A percentile compares a stretch with the other conserved stretches of the same genome.
phyloP scores from a whole-genome alignment of 2,329 filamentous ascomycete genomes.

The Ophiosphaerella herpotricha region DNA sequence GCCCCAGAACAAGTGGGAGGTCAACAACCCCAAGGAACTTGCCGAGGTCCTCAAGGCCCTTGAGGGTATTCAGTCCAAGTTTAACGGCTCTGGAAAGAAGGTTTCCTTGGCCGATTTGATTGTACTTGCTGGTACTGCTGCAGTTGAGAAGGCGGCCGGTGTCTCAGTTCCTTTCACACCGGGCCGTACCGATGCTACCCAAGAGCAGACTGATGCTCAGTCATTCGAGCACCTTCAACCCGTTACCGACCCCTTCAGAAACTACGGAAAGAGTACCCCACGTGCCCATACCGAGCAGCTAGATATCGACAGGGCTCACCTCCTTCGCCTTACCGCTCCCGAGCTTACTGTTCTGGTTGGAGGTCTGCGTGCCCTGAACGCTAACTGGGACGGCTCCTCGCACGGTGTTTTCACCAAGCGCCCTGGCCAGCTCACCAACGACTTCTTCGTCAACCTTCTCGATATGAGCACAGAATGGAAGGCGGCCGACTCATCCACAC shows the following conservation, averaged over 20 bases:
- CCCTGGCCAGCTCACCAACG: constrained; percentile 73
- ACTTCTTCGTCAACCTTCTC: constrained; percentile 82
- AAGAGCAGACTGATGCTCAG: constrained; percentile 71
- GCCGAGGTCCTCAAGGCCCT: constrained; percentile 64
- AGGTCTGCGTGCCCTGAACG: constrained; percentile 70
- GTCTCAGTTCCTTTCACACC: constrained; percentile 72
- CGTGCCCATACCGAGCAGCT: constrained; percentile 70
- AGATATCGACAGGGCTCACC: constrained; percentile 72
- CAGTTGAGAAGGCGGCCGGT: constrained; percentile 72
- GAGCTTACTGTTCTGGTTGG: constrained; percentile 74
- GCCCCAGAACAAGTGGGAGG: constrained; percentile 72
- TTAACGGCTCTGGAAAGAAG: constrained; percentile 69
- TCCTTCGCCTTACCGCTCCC: constrained; percentile 71
- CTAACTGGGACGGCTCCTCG: constrained; percentile 72
- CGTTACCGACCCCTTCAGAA: constrained; percentile 76
- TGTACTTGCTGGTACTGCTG: constrained; percentile 72
- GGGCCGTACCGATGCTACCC: constrained; percentile 71
- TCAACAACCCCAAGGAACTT: constrained; percentile 74
- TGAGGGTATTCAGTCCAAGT: constrained; percentile 68
- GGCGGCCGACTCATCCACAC: constrained; percentile 49
- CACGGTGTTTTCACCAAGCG: constrained; percentile 70
- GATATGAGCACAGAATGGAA: constrained; percentile 71
- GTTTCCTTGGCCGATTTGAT: constrained; percentile 80
- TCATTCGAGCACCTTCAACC: constrained; percentile 71
- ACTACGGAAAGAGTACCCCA: constrained; percentile 68